Percentiles rank a stretch among this genome's conserved stretches.
Evolutionary conservation across 176 grass and related monocot genomes (phyloP).

Genomic region (Paspalum vaginatum): DNA sequence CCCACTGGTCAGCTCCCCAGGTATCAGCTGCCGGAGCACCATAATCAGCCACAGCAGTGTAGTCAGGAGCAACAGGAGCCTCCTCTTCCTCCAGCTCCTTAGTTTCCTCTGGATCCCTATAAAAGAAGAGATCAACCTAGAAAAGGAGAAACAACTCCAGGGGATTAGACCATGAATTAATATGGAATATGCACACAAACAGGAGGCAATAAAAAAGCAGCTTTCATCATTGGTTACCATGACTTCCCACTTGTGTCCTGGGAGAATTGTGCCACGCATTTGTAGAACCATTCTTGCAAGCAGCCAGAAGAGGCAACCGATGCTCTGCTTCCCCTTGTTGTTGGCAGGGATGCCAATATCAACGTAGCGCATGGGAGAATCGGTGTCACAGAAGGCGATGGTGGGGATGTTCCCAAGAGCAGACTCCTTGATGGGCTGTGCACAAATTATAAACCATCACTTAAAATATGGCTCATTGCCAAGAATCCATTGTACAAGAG

Average conservation of each 20-base stretch:
- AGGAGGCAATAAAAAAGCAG: neutral
- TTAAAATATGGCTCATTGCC: neutral
- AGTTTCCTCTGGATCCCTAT: conserved; percentile 79
- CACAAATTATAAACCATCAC: neutral
- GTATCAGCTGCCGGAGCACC: conserved; percentile 19
- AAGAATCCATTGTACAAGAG: neutral
- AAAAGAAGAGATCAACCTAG: conserved; percentile 85
- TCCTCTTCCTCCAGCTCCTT: conserved; percentile 83
- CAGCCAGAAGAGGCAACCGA: conserved; percentile 84
- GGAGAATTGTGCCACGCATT: conserved; percentile 70
- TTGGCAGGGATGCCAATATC: conserved; percentile 89
- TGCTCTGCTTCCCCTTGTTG: conserved; percentile 91
- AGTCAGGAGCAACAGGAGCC: conserved; percentile 43
- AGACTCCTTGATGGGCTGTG: conserved; percentile 32
- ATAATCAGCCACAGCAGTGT: conserved; percentile 42
- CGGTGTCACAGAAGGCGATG: conserved; percentile 66
- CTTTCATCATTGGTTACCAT: conserved; percentile 48
- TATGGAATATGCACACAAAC: neutral
- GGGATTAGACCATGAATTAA: neutral
- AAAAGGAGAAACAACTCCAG: neutral
- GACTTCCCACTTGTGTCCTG: conserved; percentile 81
- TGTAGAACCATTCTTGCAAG: conserved; percentile 81
- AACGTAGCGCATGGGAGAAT: conserved; percentile 89
- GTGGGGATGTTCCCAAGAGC: conserved; percentile 33
- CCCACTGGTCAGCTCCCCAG: conserved; percentile 43